These are phyloP conservation scores for Thelephora terrestris DNA, from an alignment of 1,284 basidiomycete genomes.

Conservation along the genomic window DNA sequence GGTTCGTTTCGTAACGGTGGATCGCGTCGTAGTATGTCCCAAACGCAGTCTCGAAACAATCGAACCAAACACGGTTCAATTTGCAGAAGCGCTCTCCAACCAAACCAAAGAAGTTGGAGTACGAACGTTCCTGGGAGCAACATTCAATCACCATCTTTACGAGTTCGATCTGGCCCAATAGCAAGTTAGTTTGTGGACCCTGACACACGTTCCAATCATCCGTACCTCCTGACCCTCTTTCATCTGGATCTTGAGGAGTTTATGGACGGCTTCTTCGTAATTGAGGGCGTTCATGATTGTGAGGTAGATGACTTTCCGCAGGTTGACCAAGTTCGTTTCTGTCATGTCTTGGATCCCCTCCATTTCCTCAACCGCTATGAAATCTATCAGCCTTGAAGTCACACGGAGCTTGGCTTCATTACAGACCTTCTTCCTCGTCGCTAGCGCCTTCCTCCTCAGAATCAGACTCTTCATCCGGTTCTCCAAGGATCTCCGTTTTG, in stretches of 20 bases:
- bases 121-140: constrained; percentile 98
- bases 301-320: constrained; percentile 90
- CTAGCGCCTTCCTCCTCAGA: constrained; percentile 54
- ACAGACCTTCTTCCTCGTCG: constrained; percentile 44
- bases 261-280: constrained; percentile 98
- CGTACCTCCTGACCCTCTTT: constrained; percentile 86
- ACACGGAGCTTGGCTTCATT: neutral
- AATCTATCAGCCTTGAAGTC: constrained; percentile 7
- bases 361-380: constrained; percentile 55
- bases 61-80: constrained; percentile 90
- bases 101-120: constrained; percentile 92
- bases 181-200: constrained; percentile 4
- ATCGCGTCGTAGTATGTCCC: constrained; percentile 91
- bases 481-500: constrained; percentile 90
- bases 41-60: constrained; percentile 84
- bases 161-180: constrained; percentile 65
- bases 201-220: constrained; percentile 3
- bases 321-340: constrained; percentile 91
- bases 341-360: constrained; percentile 92
- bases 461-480: constrained; percentile 59
- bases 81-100: constrained; percentile 96
- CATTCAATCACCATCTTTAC: constrained; percentile 99
- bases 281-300: constrained; percentile 98
- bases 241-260: constrained; percentile 89
- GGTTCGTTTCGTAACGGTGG: constrained; percentile 98